A percentile compares a stretch with the other conserved stretches of the same genome.
Conservation (phyloP, 2,329 filamentous ascomycete species). For the Aspergillus sp. region DNA sequence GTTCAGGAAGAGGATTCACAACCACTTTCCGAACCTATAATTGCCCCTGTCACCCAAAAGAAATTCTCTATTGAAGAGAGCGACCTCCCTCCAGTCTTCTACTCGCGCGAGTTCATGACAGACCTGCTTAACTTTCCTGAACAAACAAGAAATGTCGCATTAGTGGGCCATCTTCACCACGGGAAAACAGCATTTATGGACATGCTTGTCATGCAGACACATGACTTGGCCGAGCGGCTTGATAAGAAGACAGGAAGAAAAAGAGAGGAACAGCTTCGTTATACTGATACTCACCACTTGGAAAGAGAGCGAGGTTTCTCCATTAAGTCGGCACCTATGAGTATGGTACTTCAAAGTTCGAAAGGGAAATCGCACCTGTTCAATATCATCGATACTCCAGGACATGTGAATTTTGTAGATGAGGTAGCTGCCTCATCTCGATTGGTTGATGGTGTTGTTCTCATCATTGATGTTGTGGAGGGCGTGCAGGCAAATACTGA, state of each 20-base stretch:
- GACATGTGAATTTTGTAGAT: slow-evolving; percentile 97
- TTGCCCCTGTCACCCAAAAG: slow-evolving; percentile 89
- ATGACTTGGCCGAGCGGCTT: slow-evolving; percentile 76
- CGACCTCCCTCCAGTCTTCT: slow-evolving; percentile 84
- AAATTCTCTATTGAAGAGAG: slow-evolving; percentile 94
- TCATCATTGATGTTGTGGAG: slow-evolving; percentile 95
- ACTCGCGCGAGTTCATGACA: slow-evolving; percentile 87
- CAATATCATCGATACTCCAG: slow-evolving; percentile 94
- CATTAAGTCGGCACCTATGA: slow-evolving; percentile 93
- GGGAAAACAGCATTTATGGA: slow-evolving; percentile 99
- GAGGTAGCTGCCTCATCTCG: slow-evolving; percentile 88
- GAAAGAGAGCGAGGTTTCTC: slow-evolving; percentile 89
- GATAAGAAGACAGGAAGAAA: slow-evolving; percentile 79
- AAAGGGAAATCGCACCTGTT: slow-evolving; percentile 93
- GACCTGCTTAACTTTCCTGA: slow-evolving; percentile 96
- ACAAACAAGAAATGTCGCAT: slow-evolving; percentile 86
- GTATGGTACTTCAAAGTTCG: slow-evolving; percentile 79
- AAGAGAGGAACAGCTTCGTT: slow-evolving; percentile 85
- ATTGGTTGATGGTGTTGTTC: slow-evolving; percentile 84
- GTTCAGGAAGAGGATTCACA: slow-evolving; percentile 98
- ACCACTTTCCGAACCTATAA: slow-evolving; percentile 85
- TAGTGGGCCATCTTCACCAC: slow-evolving; percentile 92
- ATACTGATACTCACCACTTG: slow-evolving; percentile 87
- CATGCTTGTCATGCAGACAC: slow-evolving; percentile 94
- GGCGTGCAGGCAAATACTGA: slow-evolving; percentile 99